phyloP scores from a whole-genome alignment of 805 yeast species.

The Candida nanaspora region DNA sequence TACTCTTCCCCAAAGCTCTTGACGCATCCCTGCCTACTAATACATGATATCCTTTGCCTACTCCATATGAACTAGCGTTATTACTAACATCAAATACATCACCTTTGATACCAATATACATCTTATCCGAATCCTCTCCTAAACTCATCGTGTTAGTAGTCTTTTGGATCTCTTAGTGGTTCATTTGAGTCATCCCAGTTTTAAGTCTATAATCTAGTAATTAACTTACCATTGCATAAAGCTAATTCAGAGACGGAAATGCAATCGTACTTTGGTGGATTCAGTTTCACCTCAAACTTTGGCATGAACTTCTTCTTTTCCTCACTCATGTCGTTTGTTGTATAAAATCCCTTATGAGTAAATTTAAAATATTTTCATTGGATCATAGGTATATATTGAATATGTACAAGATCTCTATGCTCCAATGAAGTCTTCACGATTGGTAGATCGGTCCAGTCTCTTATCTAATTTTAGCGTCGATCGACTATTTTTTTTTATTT shows the following conservation, averaged over 20 bases:
- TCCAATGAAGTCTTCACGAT: too few species aligned
- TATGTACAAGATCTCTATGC: too few species aligned
- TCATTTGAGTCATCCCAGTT: not conserved
- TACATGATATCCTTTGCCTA: conserved; percentile 64
- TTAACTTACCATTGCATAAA: conserved; percentile 35
- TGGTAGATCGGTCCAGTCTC: too few species aligned
- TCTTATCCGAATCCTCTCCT: conserved; percentile 35
- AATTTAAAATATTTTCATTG: too few species aligned
- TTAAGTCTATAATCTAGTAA: not conserved
- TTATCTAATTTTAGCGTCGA: too few species aligned
- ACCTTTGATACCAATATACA: conserved; percentile 74
- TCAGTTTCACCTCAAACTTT: conserved; percentile 43
- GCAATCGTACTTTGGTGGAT: conserved; percentile 40
- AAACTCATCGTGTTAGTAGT: too few species aligned
- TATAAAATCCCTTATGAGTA: too few species aligned
- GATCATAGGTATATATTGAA: too few species aligned
- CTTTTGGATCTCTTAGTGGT: not conserved
- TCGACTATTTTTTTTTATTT: too few species aligned
- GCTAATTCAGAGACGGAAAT: conserved; percentile 37
- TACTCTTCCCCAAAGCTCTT: conserved; percentile 66
- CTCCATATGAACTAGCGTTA: conserved; percentile 65
- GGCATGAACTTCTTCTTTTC: conserved; percentile 39
- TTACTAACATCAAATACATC: conserved; percentile 69
- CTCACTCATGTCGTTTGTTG: not conserved
- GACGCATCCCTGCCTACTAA: conserved; percentile 76